Base-by-base conservation (phyloP, 345 rosid species). In the Linum trigynum region DNA sequence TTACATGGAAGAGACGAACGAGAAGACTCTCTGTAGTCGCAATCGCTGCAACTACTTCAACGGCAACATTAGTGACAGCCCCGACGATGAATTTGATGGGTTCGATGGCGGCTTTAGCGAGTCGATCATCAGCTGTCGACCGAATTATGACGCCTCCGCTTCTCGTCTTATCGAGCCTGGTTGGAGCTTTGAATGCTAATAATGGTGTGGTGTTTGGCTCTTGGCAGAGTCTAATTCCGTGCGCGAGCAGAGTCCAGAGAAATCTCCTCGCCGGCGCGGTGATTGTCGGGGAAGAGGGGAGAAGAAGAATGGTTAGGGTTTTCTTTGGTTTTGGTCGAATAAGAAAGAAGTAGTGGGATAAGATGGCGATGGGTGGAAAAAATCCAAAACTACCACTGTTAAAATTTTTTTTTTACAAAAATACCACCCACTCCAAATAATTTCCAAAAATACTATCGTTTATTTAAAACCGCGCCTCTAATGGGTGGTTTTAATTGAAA, bases 1-100 rank as follows among this genome's bases (percentile, higher is more conserved):
- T 66, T 94, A 85, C 79, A 85, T 94, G 7, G 99, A 94, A 69
- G 96, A 84, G 56, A 77, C 73, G 73, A 83, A 80, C 80, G 97
- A 94, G 80, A 90, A 85, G 82, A 62, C 67, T 2, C 48, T 65
- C 40, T 82, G 89, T 64, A 83, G 88, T 69, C 86, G 95, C 56
- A 84, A 83, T 60, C 89, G 99, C 74, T 86, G 99, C 84, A 90
- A 85, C 68, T 90, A 96, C 92, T 94, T 94, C 63, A 88, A 88
- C 74, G 90, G 87, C 3, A 90, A 85, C 79, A 75, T 72, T 65
- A 86, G 77, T 36, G 89, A 81, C 67, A 88, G 89, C 79, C 86
- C 95, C 62, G 92, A 88, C 59, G 99, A 94, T 59, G 99, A 90
- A 68, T 72, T 76, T 41, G 92, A 88, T 72, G 76, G 78, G 32